Percentiles rank a stretch among this genome's conserved stretches.
Conservation (phyloP, 2,329 filamentous ascomycete species). For the Aspergillus melleus region DNA sequence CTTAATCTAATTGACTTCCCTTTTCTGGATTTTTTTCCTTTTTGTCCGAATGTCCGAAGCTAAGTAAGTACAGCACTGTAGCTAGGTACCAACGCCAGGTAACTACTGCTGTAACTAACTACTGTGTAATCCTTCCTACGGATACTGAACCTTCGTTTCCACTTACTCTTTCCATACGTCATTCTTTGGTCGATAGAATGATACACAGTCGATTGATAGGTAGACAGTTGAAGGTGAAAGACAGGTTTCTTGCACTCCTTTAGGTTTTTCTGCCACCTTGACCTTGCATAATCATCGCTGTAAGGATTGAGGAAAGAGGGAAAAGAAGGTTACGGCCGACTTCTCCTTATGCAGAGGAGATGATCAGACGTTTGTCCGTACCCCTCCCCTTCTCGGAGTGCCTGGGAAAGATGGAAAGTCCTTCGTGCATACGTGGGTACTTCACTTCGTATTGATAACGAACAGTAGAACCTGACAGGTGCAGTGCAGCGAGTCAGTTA, state of each 20-base stretch:
- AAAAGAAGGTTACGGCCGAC: background rate
- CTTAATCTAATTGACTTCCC: background rate
- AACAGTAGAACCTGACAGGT: background rate
- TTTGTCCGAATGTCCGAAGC: background rate
- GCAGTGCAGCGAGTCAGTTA: slow-evolving; percentile 7
- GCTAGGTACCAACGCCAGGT: background rate
- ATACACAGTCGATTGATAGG: background rate
- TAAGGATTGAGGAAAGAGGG: background rate
- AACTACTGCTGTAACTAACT: too few species aligned
- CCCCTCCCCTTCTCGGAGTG: background rate
- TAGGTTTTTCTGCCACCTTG: background rate
- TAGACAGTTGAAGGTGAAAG: background rate
- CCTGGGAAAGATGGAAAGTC: too few species aligned
- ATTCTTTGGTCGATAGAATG: background rate
- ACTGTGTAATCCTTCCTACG: too few species aligned
- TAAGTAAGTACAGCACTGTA: too few species aligned
- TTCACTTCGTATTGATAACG: background rate
- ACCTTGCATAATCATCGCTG: background rate
- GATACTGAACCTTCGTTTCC: too few species aligned
- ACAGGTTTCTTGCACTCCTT: background rate
- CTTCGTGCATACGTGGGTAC: background rate
- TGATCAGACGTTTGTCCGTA: background rate
- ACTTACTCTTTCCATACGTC: background rate
- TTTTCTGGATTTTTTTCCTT: background rate
- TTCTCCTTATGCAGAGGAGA: background rate